Base-by-base conservation (phyloP, 2,329 filamentous ascomycete species). In the Hypoxylon sp. region DNA sequence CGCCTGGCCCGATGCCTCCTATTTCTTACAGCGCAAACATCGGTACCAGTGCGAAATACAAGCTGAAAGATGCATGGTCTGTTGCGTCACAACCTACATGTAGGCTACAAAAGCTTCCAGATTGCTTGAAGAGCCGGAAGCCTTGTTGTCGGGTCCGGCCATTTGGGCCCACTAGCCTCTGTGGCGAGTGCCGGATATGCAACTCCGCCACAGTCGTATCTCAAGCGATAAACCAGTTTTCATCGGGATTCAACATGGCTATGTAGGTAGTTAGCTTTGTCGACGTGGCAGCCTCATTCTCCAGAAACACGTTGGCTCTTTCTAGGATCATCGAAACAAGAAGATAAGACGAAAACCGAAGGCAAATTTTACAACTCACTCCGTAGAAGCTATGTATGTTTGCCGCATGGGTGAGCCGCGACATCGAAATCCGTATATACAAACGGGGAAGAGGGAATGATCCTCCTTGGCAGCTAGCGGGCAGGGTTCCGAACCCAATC, bases 1-100 rank as follows among this genome's bases (percentile, higher is more conserved):
- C 57, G 38, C 45, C 46, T 38, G 45, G 56, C 18, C 40, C 44
- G 58, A 62, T 28, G 28, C n/a, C 54, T 44, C 48, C 44, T 48
- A 45, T 56, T 50, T 36, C 24, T 40, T 55, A 53, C 53, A 64
- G 52, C 58, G 67, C 44, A 65, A 54, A 55, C 58, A 46, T 60
- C 50, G 48, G 20, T 50, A 62, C 54, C 58, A 61, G 67, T 62
- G 45, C 56, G 48, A 71, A 68, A 67, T 56, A 64, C 63, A 64
- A 77, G 75, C 75, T 77, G 74, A 77, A 75, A 73, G 62, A 32
- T 73, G 74, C 73, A 73, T 72, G 62, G 57, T 54, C 51, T 51
- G 62, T 70, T 63, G 54, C 61, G 44, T 62, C 60, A 57, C 68
- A 51, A 61, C 61, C 65, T 53, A n/a, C n/a, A n/a, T n/a, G n/a